Conservation (phyloP, 176 grass and related monocot species). For the Triticum timopheevii region DNA sequence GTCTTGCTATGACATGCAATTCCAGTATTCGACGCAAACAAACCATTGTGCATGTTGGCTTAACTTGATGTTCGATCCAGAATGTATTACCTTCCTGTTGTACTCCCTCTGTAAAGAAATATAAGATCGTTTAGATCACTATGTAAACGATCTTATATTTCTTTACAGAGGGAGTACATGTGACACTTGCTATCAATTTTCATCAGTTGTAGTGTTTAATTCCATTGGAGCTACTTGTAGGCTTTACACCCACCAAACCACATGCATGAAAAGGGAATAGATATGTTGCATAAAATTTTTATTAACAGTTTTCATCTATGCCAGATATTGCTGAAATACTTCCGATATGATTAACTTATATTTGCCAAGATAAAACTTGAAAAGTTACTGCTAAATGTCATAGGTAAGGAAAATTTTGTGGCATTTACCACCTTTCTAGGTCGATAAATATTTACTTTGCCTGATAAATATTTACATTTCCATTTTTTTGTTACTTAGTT, state of each 20-base stretch:
- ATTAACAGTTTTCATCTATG: not conserved
- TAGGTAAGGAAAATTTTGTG: not conserved
- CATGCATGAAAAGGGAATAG: not conserved
- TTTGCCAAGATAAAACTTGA: not conserved
- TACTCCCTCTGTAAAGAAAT: too few relatives aligned
- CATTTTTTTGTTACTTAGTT: not conserved
- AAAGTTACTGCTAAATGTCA: not conserved
- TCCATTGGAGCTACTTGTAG: not conserved
- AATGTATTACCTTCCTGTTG: too few relatives aligned
- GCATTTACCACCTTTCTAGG: not conserved
- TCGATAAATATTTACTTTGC: not conserved
- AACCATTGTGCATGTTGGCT: not conserved
- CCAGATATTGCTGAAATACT: constrained; percentile 4
- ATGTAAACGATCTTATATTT: too few relatives aligned
- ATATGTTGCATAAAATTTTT: not conserved
- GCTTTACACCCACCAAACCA: not conserved
- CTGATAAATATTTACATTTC: not conserved
- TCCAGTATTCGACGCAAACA: not conserved
- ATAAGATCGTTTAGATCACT: too few relatives aligned
- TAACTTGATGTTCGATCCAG: not conserved
- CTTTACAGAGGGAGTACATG: too few relatives aligned
- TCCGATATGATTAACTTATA: not conserved
- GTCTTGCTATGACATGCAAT: not conserved
- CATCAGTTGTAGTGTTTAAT: not conserved
- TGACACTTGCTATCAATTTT: not conserved